Conservation (phyloP, 306 rosid species). For the Vachellia pachyceras region DNA sequence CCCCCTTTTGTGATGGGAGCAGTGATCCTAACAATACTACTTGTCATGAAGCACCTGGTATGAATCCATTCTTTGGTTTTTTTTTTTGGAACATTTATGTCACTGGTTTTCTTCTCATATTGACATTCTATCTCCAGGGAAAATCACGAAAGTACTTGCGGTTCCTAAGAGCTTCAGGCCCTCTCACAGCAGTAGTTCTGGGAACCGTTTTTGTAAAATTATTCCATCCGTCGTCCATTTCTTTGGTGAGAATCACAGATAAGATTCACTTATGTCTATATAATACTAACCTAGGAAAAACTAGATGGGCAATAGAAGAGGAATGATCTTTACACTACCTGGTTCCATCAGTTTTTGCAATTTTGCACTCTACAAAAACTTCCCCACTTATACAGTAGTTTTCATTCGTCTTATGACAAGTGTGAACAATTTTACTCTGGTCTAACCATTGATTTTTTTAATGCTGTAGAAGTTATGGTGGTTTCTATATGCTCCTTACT, state of each 20-base stretch:
- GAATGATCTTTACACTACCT: constrained; percentile 6
- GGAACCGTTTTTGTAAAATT: constrained; percentile 74
- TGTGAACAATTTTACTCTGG: constrained; percentile 5
- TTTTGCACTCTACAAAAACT: constrained; percentile 13
- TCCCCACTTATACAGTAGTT: constrained; percentile 2
- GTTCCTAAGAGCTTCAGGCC: constrained; percentile 92
- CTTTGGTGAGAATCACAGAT: constrained; percentile 68
- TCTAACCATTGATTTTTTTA: constrained; percentile 33
- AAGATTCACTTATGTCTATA: constrained; percentile 34
- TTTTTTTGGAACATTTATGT: constrained; percentile 33
- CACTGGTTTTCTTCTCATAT: constrained; percentile 39
- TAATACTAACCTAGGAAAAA: constrained; percentile 25
- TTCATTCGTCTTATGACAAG: not conserved
- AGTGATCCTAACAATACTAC: constrained; percentile 68
- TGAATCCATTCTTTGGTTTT: constrained; percentile 38
- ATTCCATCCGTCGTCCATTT: constrained; percentile 79
- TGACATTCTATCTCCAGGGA: constrained; percentile 63
- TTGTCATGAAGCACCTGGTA: constrained; percentile 95
- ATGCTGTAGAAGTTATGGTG: constrained; percentile 5
- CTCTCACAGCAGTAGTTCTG: constrained; percentile 84
- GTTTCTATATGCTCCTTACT: constrained; percentile 19
- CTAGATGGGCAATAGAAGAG: constrained; percentile 19
- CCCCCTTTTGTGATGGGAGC: constrained; percentile 97
- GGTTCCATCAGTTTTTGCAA: constrained; percentile 31
- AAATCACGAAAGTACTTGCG: constrained; percentile 84